These are phyloP conservation scores for Aspergillus intermedius DNA, from an alignment of 2,329 filamentous ascomycete genomes.

Conservation along the genomic window DNA sequence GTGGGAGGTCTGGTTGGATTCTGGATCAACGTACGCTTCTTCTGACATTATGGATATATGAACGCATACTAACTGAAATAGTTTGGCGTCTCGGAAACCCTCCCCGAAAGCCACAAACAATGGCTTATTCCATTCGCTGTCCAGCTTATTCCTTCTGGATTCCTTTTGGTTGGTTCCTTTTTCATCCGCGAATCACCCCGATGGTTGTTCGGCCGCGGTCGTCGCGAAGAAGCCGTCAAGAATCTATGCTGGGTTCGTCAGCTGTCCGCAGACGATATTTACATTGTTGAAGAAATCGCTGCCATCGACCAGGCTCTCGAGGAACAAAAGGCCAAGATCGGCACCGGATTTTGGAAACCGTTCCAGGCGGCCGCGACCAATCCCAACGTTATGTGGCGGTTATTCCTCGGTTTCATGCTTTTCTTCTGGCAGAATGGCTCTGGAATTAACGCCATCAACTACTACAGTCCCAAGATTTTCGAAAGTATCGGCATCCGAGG, in stretches of 20 bases:
- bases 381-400: conserved; percentile 59
- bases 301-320: conserved; percentile 65
- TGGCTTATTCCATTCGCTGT: conserved; percentile 31
- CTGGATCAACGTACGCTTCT: conserved; percentile 40
- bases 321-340: conserved; percentile 54
- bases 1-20: conserved; percentile 46
- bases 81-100: conserved; percentile 46
- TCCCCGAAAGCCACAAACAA: conserved; percentile 21
- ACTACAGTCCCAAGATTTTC: conserved; percentile 65
- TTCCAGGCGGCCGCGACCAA: conserved; percentile 52
- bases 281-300: conserved; percentile 66
- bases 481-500: conserved; percentile 54
- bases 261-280: conserved; percentile 41
- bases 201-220: conserved; percentile 61
- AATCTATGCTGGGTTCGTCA: conserved; percentile 45
- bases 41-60: conserved; percentile 8
- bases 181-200: conserved; percentile 59
- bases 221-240: conserved; percentile 57
- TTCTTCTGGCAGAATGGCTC: conserved; percentile 74
- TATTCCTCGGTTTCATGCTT: conserved; percentile 66
- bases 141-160: conserved; percentile 26
- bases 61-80: conserved; percentile 12
- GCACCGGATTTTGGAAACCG: conserved; percentile 67
- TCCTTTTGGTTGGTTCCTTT: conserved; percentile 47
- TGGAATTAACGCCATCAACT: conserved; percentile 77